Base-by-base conservation (phyloP, 805 yeast species). In the Schizosaccharomyces japonicus region DNA sequence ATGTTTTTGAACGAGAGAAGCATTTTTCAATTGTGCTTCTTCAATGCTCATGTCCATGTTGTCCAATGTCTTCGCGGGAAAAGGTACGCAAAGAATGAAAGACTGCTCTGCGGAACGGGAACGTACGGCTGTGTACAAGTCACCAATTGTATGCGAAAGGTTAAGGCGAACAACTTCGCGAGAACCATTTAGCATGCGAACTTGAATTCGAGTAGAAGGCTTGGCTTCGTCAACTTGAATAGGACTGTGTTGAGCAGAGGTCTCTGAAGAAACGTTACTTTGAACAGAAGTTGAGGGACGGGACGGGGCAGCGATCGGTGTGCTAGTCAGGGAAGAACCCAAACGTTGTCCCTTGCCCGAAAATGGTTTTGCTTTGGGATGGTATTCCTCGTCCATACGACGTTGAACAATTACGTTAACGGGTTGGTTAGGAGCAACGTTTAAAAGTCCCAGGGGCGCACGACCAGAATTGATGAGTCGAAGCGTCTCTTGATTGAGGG, bases 331-430 rank as follows among this genome's bases (percentile, higher is more conserved):
- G 15, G 46, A 17, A 27, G 31, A 15, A 15, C 46, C 46, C 15
- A 42, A 30, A 15, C 46, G 46, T n/a, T 42, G 31, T 27, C 46
- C 46, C 11, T 27, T 27, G 10, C 46, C 46, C 15, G 31, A 27
- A 27, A 42, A 42, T 8, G 46, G 46, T 17, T 42, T 42, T 19
- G 73, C 75, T 31, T 87, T 83, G n/a, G 82, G 74, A 39, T 59
- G 66, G 63, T 72, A 90, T 39, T 79, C 80, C 60, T 87, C 93
- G 48, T 83, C 92, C 48, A 80, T 64, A 54, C 79, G 79, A 57
- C 78, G 76, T 50, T 71, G 70, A n/a, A 90, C 90, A 36, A 76
- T 73, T 17, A 87, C 95, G 57, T 85, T 94, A 25, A 90, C 96
- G 51, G 80, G 90, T 65, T 87, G 95, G 44, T 93, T 94, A 58